Evolutionary conservation across 202 grass and related monocot genomes (phyloP), one percentile per base, ranked within the genome.

Genomic region (Panicum hallii): DNA sequence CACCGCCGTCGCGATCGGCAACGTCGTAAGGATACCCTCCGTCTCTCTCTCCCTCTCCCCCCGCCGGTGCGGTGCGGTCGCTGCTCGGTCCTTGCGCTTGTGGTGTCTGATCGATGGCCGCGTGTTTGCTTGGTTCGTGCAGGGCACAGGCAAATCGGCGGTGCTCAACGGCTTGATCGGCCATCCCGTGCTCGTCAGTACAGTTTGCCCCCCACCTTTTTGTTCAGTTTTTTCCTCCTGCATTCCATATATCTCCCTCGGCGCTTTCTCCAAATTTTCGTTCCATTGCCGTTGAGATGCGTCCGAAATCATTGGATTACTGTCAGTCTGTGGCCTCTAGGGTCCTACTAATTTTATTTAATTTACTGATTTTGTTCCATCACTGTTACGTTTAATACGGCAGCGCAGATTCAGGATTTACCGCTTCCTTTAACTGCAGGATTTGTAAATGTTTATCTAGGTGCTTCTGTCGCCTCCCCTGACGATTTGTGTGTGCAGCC

Each of bases 81-180:
- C 11, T 53, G 9, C 46, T 41, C 66, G 55, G 4, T 47, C 20
- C 13, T 50, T 20, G 22, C 17, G 26, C 42, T 49, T 23, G 6
- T 4, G 30, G 26, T 17, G 30, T 19, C 2, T 22, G 45, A 28
- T 52, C 14, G 20, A 28, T 40, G 20, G 47, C 19, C 20, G 32
- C 65, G 5, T 80, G 13, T 71, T 20, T 10, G 13, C 66, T 20
- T 10, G 1, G 43, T 75, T 83, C 74, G 68, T 90, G 82, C 85
- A 97, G 91, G 91, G 94, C 36, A 80, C 91, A 5, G 94, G 94
- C 6, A 97, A 97, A 90, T 92, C 94, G 48, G 91, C 91, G 47
- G 87, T 88, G 79, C 79, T 97, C 58, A 97, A 97, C 74, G 89
- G 91, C 55, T 82, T 97, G 54, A 94, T 97, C 76, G 94, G 94